Evolutionary conservation across 2,329 filamentous ascomycete genomes (phyloP).

Genomic region (Colletotrichum sp.): DNA sequence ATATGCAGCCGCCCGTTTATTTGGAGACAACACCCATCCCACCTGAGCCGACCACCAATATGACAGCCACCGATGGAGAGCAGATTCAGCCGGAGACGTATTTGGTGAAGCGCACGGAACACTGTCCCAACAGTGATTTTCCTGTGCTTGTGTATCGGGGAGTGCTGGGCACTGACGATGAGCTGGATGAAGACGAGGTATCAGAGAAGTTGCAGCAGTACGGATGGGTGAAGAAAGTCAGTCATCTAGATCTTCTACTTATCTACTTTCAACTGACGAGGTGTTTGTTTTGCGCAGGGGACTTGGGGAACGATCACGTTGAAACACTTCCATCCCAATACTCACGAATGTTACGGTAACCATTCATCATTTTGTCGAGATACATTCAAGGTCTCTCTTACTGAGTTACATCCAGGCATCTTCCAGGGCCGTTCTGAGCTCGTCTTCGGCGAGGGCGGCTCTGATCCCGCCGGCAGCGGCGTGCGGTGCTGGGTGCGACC

Average conservation of each 20-base stretch:
- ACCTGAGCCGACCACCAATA: background rate
- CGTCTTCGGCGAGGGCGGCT: constrained; percentile 23
- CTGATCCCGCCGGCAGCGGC: constrained; percentile 9
- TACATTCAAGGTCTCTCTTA: background rate
- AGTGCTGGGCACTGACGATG: constrained; percentile 6
- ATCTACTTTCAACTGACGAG: background rate
- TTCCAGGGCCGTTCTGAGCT: constrained; percentile 25
- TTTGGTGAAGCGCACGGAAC: background rate
- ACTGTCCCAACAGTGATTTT: constrained; percentile 23
- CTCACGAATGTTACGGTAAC: constrained; percentile 28
- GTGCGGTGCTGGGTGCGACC: constrained; percentile 18
- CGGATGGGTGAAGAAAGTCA: constrained; percentile 25
- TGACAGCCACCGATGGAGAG: background rate
- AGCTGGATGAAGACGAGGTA: constrained; percentile 13
- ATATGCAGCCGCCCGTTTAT: background rate
- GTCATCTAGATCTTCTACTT: background rate
- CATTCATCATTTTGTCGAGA: background rate
- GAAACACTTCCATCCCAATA: constrained; percentile 28
- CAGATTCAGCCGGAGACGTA: background rate
- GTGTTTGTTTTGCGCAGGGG: constrained; percentile 1
- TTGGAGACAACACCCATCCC: background rate
- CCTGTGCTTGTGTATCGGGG: constrained; percentile 25
- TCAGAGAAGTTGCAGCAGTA: constrained; percentile 22
- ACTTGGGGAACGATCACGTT: constrained; percentile 26
- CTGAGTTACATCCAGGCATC: constrained; percentile 13